Evolutionary conservation across 768 basidiomycete genomes (phyloP).

Genomic region (Phlebiopsis gigantea): DNA sequence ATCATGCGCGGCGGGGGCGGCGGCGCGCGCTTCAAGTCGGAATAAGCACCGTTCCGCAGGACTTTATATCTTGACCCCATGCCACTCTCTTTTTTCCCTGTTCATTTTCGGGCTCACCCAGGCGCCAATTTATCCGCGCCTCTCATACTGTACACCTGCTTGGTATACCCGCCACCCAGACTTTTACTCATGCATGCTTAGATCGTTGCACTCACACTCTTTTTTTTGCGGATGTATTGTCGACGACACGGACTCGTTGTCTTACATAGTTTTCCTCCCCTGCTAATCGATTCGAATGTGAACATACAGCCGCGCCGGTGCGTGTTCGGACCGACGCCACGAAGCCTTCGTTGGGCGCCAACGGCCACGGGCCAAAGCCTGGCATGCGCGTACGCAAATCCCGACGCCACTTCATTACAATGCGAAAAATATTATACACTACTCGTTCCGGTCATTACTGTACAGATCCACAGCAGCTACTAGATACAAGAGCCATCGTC

Average conservation of each 20-base stretch:
- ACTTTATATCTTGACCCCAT: neutral
- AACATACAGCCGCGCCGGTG: no score
- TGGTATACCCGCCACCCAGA: neutral
- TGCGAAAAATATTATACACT: conserved; percentile 3
- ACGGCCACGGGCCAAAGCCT: neutral
- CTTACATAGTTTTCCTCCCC: no score
- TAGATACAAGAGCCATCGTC: neutral
- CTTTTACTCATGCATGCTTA: neutral
- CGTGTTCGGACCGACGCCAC: no score
- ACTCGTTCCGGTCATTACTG: neutral
- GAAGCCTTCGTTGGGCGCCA: no score
- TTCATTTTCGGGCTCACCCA: neutral
- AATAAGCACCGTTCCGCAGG: no score
- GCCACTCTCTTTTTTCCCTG: neutral
- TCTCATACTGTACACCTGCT: neutral
- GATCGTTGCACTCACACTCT: neutral
- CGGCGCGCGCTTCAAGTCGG: conserved; percentile 43
- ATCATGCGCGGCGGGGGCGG: conserved; percentile 81
- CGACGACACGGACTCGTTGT: neutral
- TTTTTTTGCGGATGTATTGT: neutral
- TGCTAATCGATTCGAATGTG: no score
- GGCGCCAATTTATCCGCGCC: neutral
- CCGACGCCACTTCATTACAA: neutral
- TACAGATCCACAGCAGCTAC: neutral
- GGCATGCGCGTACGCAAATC: neutral